Base-by-base conservation (phyloP, 2,329 filamentous ascomycete species). In the Fusarium sp. region DNA sequence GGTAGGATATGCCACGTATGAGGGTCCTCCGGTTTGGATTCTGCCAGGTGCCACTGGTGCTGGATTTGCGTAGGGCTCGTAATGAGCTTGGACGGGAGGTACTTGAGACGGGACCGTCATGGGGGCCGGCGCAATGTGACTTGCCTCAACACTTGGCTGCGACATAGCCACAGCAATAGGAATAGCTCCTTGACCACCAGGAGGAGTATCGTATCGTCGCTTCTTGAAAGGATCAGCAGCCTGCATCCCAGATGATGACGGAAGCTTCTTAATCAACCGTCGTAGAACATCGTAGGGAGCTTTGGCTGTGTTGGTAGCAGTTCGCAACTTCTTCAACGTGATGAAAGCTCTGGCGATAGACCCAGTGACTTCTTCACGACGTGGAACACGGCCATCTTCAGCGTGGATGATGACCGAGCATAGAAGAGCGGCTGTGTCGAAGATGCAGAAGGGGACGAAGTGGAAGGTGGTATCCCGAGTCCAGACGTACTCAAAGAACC, bases 401-500 rank as follows among this genome's bases (percentile, higher is more conserved):
- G 63, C 56, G 2, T 66, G 63, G 4, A 66, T 66, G 4, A 67
- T 56, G 2, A 66, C 63, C 1, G 63, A 66, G 27, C 63, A 66
- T 0, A 66, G 40, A 0, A 66, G 62, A 1, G 63, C 63, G 1
- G 63, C 63, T 5, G 63, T 66, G 9, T 66, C 63, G 16, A 66
- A 66, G 16, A 66, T 66, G 2, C 62, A 66, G 18, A 66, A 66
- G 1, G 63, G 62, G 2, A 66, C 63, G 1, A 66, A 66, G 18
- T 66, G 63, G 38, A 66, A 66, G 1, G 63, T 66, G 1, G 62
- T 67, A 8, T 66, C 63, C 24, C 63, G 61, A 9, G 63, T 66
- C 63, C 63, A 66, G 4, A 66, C 63, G 2, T 66, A 66, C n/a
- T 66, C 62, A 4, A 66, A 66, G 32, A 66, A 66, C 2, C 55